A percentile compares a stretch with the other conserved stretches of the same genome.
These are phyloP conservation scores for Phlebiopsis flavidoalba DNA, from an alignment of 768 basidiomycete species.

Conservation along the genomic window DNA sequence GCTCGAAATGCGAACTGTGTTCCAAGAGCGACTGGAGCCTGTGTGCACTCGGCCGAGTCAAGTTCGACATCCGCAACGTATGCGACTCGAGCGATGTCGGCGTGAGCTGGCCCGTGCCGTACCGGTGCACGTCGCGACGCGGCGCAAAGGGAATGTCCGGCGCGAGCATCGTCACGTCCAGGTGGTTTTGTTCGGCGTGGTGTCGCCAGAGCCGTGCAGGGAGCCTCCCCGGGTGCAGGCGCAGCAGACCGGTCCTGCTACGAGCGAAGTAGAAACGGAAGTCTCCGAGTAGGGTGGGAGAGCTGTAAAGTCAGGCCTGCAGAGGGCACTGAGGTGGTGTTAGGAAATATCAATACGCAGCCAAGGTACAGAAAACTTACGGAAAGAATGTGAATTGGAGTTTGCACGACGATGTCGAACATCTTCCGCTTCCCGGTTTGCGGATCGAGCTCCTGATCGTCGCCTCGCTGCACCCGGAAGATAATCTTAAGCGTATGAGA, in stretches of 20 bases:
- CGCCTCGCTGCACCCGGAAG: conserved; percentile 79
- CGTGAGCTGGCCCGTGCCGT: background rate
- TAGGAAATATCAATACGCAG: background rate
- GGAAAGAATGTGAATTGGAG: conserved; percentile 83
- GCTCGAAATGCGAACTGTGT: conserved; percentile 58
- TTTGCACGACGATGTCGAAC: conserved; percentile 84
- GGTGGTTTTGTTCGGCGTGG: background rate
- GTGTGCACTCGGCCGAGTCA: conserved; percentile 3
- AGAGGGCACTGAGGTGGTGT: conserved; percentile 54
- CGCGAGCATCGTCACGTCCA: background rate
- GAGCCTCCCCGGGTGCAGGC: conserved; percentile 1
- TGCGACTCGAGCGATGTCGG: conserved; percentile 4
- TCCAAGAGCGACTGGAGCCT: conserved; percentile 27
- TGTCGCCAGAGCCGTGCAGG: background rate
- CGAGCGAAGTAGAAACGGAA: conserved; percentile 19
- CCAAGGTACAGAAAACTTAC: conserved; percentile 38
- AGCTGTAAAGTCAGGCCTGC: conserved; percentile 72
- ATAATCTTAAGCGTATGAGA: conserved; percentile 76
- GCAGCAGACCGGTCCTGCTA: conserved; percentile 11
- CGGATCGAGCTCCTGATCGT: conserved; percentile 55
- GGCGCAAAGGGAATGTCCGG: conserved; percentile 1
- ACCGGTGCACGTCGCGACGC: background rate
- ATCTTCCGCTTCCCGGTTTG: conserved; percentile 72
- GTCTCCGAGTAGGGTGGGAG: conserved; percentile 70
- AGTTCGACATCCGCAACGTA: background rate